Evolutionary conservation across 495 filamentous ascomycete genomes (phyloP), one percentile per base, ranked within the genome.

Genomic region (Neurospora sp.): DNA sequence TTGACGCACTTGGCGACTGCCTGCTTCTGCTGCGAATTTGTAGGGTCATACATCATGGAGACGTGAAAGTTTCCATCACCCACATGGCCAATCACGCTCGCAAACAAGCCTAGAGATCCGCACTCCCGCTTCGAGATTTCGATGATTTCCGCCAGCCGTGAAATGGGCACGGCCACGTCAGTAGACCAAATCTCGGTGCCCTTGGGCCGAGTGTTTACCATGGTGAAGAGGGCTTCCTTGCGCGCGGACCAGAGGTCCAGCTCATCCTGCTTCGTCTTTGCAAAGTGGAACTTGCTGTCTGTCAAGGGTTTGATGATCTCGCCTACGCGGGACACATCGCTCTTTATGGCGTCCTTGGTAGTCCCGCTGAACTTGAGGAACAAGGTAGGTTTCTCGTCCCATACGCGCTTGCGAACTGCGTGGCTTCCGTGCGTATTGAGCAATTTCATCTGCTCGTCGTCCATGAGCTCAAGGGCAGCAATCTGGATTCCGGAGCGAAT

Each of bases 1-100:
- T 79, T 37, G 24, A 82, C 79, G 3, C 74, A 77, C 28, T 62
- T 43, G 5, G 37, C 71, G 9, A 81, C 76, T 0, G 74, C 77
- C n/a, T 54, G 43, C 71, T 40, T 77, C 59, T 83, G 79, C 24
- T 43, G 40, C 36, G 4, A 11, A 31, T 77, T 73, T 8, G 54
- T 66, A 10, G 80, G 78, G 42, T 82, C 74, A 21, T 82, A 82
- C 70, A 81, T 73, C 77, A 83, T 77, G 21, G 77, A 76, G 24
- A 80, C 77, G 59, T 83, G 81, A 73, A 82, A 82, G 38, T 83
- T 83, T 0, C 80, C 81, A 36, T 81, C 80, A 15, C 93, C 92
- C 36, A 92, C 88, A 74, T 93, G 92, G n/a, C 91, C 92, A 2
- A 94, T 85, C 40, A 92, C 89, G 77, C 86, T 89, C 28, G 90